Evolutionary conservation across 352 stramenopile genomes (phyloP), one percentile per base, ranked within the genome.

Genomic region (Globisporangium rhizosaccharum): DNA sequence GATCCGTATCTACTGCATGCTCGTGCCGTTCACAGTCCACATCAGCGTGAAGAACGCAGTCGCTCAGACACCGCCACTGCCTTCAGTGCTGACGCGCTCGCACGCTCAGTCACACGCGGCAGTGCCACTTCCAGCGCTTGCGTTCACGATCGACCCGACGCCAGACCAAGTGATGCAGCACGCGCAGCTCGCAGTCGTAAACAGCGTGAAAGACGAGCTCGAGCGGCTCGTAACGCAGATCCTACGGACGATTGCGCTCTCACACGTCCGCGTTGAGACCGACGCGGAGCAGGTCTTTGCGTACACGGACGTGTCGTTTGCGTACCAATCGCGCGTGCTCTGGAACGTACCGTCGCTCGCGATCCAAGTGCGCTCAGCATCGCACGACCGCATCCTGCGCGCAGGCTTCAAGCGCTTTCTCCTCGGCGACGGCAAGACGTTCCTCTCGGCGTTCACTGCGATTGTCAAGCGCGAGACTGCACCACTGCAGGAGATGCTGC

Each of bases 331-430:
- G 12, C 63, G 56, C 8, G 61, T 92, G 28, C 44, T 88, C 10
- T 94, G 82, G 81, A 90, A 92, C n/a, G 25, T 94, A 8, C 85
- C 82, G 10, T 77, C 84, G 11, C 68, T 94, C 36, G 74, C 75
- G 23, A 61, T 94, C 3, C 61, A 75, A 4, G 66, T 94, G 23
- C 58, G 75, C 42, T 82, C 67, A 15, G 67, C 56, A 11, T 28
- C 56, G 2, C 62, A 63, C 1, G 48, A 85, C 45, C 77, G 67
- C 10, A 85, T 94, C 18, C 56, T 94, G 2, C 66, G 76, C 15
- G 82, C 79, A 17, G 82, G 81, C 3, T 79, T 94, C 48, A 82
- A 89, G 61, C 75, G 63, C 0, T 94, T 94, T 18, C 50, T 86
- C 0, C 66, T 94, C 5, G 85, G 85, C 0, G 68, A 60, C 47